A percentile compares a stretch with the other conserved stretches of the same genome.
phyloP scores from a whole-genome alignment of 2,329 filamentous ascomycete species.

The Colletotrichum higginsianum region DNA sequence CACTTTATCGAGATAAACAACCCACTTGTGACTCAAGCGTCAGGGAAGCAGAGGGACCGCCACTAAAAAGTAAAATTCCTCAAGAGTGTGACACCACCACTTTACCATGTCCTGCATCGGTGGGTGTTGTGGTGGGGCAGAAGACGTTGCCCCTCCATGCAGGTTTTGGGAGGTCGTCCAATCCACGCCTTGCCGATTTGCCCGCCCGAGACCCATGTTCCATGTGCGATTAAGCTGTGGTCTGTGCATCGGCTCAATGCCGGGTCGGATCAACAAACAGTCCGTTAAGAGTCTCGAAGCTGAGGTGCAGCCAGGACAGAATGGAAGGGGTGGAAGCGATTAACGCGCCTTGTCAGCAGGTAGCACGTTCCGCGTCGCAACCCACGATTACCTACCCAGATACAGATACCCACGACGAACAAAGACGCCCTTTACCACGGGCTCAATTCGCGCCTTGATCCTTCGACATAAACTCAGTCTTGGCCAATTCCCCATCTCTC shows the following conservation, averaged over 20 bases:
- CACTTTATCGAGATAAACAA: conserved; percentile 37
- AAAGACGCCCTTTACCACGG: not conserved
- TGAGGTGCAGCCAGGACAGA: not conserved
- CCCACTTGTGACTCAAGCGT: conserved; percentile 37
- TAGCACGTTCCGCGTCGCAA: conserved; percentile 25
- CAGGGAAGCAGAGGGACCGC: conserved; percentile 27
- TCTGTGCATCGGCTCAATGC: conserved; percentile 47
- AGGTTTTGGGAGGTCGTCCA: conserved; percentile 38
- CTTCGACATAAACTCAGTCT: no score
- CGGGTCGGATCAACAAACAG: conserved; percentile 45
- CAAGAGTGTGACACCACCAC: conserved; percentile 39
- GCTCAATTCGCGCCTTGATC: not conserved
- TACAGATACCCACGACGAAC: conserved; percentile 19
- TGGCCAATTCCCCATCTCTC: not conserved
- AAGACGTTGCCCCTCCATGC: conserved; percentile 44
- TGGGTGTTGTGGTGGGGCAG: conserved; percentile 46
- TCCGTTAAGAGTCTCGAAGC: conserved; percentile 12
- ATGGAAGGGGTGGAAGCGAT: not conserved
- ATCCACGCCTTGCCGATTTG: conserved; percentile 41
- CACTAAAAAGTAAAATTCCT: conserved; percentile 41
- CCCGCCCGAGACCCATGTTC: conserved; percentile 32
- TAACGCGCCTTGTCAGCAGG: conserved; percentile 24
- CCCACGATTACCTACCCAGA: conserved; percentile 1
- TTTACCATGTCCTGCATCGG: conserved; percentile 48
- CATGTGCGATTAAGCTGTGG: conserved; percentile 51